Percentiles rank a stretch among this genome's conserved stretches.
Evolutionary conservation across 2,329 filamentous ascomycete genomes (phyloP).

Genomic region (Aspergillus sp.): DNA sequence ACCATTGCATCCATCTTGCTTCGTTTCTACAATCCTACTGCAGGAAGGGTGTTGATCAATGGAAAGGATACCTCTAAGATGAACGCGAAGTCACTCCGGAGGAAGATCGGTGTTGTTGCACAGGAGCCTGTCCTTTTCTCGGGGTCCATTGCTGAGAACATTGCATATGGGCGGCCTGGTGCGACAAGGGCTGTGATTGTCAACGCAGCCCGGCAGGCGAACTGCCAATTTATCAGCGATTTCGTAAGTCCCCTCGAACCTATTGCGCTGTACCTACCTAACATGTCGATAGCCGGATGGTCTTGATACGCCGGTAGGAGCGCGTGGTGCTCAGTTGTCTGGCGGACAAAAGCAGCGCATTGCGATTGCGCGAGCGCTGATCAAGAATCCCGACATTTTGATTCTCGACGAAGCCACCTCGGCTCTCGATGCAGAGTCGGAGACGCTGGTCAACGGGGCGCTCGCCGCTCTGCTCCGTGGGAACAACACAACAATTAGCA

Average conservation of each 20-base stretch:
- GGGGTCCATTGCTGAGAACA: slow-evolving; percentile 67
- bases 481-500: slow-evolving; percentile 93
- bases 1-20: slow-evolving; percentile 87
- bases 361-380: slow-evolving; percentile 84
- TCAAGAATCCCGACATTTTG: slow-evolving; percentile 93
- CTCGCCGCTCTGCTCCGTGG: slow-evolving; percentile 70
- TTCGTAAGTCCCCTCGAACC: slow-evolving; percentile 48
- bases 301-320: slow-evolving; percentile 85
- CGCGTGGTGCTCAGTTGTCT: slow-evolving; percentile 83
- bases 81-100: slow-evolving; percentile 86
- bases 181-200: slow-evolving; percentile 75
- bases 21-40: slow-evolving; percentile 78
- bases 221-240: slow-evolving; percentile 93
- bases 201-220: slow-evolving; percentile 77
- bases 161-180: slow-evolving; percentile 76
- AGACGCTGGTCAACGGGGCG: slow-evolving; percentile 91
- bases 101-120: slow-evolving; percentile 88
- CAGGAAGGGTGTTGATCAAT: slow-evolving; percentile 70
- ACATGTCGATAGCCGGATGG: slow-evolving; percentile 59
- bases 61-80: slow-evolving; percentile 73
- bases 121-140: slow-evolving; percentile 95
- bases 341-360: slow-evolving; percentile 97
- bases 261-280: slow-evolving; percentile 7
- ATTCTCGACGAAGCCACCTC: slow-evolving; percentile 96
- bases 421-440: slow-evolving; percentile 89